Percentiles rank a stretch among this genome's conserved stretches.
Evolutionary conservation across 2,329 filamentous ascomycete genomes (phyloP).

Genomic region (Aurifilum marmelostoma): DNA sequence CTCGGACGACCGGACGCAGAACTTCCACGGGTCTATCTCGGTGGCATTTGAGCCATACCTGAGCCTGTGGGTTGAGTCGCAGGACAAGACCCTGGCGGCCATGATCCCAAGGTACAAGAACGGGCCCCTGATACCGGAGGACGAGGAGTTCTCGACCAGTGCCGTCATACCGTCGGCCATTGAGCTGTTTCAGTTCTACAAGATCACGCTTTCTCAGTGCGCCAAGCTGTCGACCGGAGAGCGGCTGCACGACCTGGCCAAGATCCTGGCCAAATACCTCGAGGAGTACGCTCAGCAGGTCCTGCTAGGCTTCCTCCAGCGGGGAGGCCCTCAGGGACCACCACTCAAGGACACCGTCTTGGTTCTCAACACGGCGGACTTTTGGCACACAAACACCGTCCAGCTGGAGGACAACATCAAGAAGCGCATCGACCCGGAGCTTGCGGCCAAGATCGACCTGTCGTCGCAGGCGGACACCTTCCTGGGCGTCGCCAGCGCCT

Average conservation of each 20-base stretch:
- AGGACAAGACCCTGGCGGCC: slow-evolving; percentile 82
- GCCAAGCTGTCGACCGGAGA: slow-evolving; percentile 94
- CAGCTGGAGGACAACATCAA: slow-evolving; percentile 96
- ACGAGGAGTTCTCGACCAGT: slow-evolving; percentile 91
- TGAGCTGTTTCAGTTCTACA: slow-evolving; percentile 96
- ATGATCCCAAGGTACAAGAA: slow-evolving; percentile 88
- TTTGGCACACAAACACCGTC: slow-evolving; percentile 91
- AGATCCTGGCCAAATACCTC: slow-evolving; percentile 86
- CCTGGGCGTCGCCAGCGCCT: slow-evolving; percentile 88
- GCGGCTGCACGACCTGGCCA: slow-evolving; percentile 80
- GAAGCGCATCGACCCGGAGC: slow-evolving; percentile 80
- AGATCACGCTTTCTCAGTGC: slow-evolving; percentile 88
- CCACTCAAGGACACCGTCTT: slow-evolving; percentile 77
- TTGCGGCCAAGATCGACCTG: slow-evolving; percentile 78
- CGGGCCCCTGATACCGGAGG: slow-evolving; percentile 76
- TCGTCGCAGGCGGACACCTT: slow-evolving; percentile 94
- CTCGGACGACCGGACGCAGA: slow-evolving; percentile 72
- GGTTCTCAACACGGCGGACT: slow-evolving; percentile 95
- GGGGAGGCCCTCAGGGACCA: slow-evolving; percentile 56
- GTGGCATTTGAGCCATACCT: slow-evolving; percentile 97
- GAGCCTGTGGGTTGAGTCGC: slow-evolving; percentile 94
- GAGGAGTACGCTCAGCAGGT: slow-evolving; percentile 96
- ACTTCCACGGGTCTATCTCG: slow-evolving; percentile 89
- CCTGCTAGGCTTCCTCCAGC: slow-evolving; percentile 70
- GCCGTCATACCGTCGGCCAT: slow-evolving; percentile 92